Evolutionary conservation across 352 stramenopile genomes (phyloP), one percentile per base, ranked within the genome.

Genomic region (Globisporangium ultimum): DNA sequence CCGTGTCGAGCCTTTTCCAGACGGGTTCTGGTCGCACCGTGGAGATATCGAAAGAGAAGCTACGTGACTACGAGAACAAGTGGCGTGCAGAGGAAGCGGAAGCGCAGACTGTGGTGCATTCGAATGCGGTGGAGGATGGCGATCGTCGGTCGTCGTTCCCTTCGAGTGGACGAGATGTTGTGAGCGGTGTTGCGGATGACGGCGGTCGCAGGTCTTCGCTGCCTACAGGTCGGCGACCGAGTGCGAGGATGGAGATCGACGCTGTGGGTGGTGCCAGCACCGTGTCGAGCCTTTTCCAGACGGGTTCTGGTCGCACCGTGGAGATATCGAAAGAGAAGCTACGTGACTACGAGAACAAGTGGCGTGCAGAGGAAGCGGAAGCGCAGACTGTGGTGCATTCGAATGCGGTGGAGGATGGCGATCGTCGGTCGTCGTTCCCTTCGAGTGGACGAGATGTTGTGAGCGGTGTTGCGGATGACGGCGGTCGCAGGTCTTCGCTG

Each of bases 11-110:
- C n/a, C 51, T 70, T 8, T 79, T 76, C 53, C 63, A 68, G 53
- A 75, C 72, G 7, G 63, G 61, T 12, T 74, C 57, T 11, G 72
- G 70, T 8, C 60, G 67, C 40, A 54, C 50, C 20, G 55, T 82
- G n/a, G 48, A 24, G 12, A 52, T 80, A 8, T 74, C 68, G 12
- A 57, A 60, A 51, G 58, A 62, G 12, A 63, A 64, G 32, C 15
- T 80, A 20, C 50, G 51, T 11, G 61, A 64, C n/a, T 77, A 78
- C 22, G 43, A 48, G 56, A 59, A 21, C 42, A 69, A 52, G 52
- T 66, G 22, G 64, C 53, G 53, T 28, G 42, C 53, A n/a, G 53
- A 59, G 53, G 53, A 59, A n/a, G 15, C 42, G 24, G 53, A 59
- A 32, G 45, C 53, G n/a, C 53, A 58, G 53, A 42, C 48, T 42